These are phyloP conservation scores for Neurospora sp. DNA, from an alignment of 495 filamentous ascomycete species.

Conservation along the genomic window DNA sequence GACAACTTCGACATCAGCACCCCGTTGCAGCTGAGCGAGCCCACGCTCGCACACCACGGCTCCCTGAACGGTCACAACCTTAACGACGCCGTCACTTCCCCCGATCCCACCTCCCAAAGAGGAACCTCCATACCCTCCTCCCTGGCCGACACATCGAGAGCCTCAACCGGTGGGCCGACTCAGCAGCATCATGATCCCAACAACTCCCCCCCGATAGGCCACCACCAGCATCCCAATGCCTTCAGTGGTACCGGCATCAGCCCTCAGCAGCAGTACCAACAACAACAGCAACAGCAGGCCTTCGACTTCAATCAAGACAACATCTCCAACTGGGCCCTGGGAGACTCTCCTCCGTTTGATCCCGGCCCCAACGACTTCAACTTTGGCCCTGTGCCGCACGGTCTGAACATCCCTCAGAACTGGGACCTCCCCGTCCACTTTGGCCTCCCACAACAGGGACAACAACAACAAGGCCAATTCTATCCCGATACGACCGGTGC, in stretches of 20 bases:
- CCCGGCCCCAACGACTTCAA: constrained; percentile 11
- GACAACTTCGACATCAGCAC: constrained; percentile 8
- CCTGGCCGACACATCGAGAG: neutral
- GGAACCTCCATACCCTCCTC: constrained; percentile 5
- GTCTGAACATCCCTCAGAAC: constrained; percentile 7
- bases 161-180: constrained; percentile 12
- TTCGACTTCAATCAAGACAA: constrained; percentile 20
- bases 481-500: constrained; percentile 11
- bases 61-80: constrained; percentile 5
- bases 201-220: constrained; percentile 9
- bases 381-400: constrained; percentile 7
- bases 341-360: constrained; percentile 37
- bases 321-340: constrained; percentile 29
- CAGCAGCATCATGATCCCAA: neutral
- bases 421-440: constrained; percentile 20
- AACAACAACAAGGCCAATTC: constrained; percentile 13
- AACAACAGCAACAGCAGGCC: constrained; percentile 16
- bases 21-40: constrained; percentile 2
- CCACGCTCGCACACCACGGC: constrained; percentile 2
- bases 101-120: constrained; percentile 8
- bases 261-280: constrained; percentile 20
- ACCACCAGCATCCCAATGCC: constrained; percentile 17
- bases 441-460: constrained; percentile 19
- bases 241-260: constrained; percentile 16
- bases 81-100: constrained; percentile 6